phyloP scores from a whole-genome alignment of 192 early-diverging fungal genomes.

The Umbelopsis isabellina region DNA sequence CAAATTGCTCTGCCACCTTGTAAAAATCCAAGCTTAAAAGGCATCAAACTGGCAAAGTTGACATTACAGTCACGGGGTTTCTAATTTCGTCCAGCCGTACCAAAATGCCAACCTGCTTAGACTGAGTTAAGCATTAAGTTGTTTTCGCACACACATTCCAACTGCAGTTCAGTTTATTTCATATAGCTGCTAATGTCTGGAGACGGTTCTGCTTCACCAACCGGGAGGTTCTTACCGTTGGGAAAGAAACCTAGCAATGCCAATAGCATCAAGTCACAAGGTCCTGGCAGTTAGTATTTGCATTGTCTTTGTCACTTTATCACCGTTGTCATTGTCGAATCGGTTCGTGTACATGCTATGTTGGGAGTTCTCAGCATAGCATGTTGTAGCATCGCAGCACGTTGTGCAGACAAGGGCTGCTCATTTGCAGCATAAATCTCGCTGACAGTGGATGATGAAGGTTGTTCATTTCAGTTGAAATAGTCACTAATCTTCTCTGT shows the following conservation, averaged over 20 bases:
- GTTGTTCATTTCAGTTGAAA: not conserved
- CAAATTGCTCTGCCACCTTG: too few relatives aligned
- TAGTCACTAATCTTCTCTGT: not conserved
- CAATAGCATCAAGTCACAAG: constrained; percentile 22
- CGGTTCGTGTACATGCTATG: too few relatives aligned
- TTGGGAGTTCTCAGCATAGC: too few relatives aligned
- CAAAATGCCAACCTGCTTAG: not conserved
- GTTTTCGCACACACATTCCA: constrained; percentile 9
- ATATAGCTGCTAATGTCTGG: constrained; percentile 21
- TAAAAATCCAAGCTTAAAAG: too few relatives aligned
- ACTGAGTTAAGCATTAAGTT: not conserved
- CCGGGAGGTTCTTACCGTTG: constrained; percentile 6
- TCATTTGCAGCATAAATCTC: not conserved
- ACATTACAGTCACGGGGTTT: constrained; percentile 11
- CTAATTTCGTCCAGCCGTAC: not conserved
- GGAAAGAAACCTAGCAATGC: constrained; percentile 6
- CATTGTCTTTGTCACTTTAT: not conserved
- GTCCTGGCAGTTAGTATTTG: constrained; percentile 19
- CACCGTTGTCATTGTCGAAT: not conserved
- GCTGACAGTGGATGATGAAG: not conserved
- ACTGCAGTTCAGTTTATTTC: constrained; percentile 7
- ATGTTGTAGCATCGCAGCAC: not conserved
- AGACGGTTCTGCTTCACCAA: constrained; percentile 22
- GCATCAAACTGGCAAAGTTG: too few relatives aligned
- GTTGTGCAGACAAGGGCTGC: not conserved